phyloP scores from a whole-genome alignment of 2,329 filamentous ascomycete genomes.

The Ophiostoma quercus region DNA sequence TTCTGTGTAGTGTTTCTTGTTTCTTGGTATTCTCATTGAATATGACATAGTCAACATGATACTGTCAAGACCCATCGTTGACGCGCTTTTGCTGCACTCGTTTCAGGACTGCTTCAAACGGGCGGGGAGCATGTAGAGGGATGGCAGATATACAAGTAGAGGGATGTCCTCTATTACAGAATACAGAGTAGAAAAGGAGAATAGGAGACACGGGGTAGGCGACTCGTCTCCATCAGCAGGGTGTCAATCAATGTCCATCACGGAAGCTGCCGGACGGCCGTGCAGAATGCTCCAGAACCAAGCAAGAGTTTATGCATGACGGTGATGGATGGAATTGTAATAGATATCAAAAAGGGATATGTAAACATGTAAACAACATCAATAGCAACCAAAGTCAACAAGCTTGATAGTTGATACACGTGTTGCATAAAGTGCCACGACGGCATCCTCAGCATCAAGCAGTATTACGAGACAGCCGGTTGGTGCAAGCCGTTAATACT shows the following conservation, averaged over 20 bases:
- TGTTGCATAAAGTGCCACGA: neutral
- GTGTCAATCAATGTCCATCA: neutral
- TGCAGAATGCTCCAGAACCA: neutral
- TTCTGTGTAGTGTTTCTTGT: neutral
- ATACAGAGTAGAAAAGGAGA: neutral
- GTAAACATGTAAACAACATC: neutral
- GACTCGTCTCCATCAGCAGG: neutral
- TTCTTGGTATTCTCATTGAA: neutral
- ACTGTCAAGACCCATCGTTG: neutral
- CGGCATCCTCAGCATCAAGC: neutral
- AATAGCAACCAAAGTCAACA: neutral
- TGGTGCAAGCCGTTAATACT: neutral
- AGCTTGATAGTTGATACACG: neutral
- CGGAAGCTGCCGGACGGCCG: neutral
- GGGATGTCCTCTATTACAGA: too few species aligned
- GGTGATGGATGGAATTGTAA: neutral
- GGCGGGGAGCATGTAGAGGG: constrained; percentile 10
- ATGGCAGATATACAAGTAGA: too few species aligned
- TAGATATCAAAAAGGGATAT: neutral
- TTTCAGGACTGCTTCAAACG: constrained; percentile 43
- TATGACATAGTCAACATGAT: neutral
- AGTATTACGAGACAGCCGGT: neutral
- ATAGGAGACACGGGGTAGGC: neutral
- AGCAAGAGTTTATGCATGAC: neutral
- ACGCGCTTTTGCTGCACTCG: constrained; percentile 23